Conservation (phyloP, 2,329 filamentous ascomycete species). For the Colletotrichum sp. region DNA sequence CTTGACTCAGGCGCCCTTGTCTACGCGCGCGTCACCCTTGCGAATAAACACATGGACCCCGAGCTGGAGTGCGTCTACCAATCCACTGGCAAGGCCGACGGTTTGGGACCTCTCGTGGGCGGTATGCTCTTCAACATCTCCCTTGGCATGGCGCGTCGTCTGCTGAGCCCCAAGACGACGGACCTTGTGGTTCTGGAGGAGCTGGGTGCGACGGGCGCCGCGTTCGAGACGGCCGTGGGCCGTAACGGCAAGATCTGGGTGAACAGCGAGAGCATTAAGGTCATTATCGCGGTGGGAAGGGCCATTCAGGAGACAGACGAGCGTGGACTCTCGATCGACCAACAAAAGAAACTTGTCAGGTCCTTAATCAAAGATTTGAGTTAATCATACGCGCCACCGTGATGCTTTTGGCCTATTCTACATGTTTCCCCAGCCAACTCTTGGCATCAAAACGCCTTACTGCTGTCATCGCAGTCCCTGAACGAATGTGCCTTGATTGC, state of each 20-base stretch:
- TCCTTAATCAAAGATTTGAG: conserved; percentile 66
- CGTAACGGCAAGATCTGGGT: conserved; percentile 95
- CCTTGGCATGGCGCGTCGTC: conserved; percentile 78
- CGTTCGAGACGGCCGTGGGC: conserved; percentile 93
- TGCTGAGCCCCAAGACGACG: conserved; percentile 70
- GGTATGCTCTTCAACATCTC: conserved; percentile 89
- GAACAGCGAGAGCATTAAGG: conserved; percentile 75
- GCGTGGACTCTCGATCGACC: conserved; percentile 64
- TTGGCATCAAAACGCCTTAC: conserved; percentile 8
- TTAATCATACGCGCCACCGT: conserved; percentile 32
- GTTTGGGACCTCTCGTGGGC: conserved; percentile 80
- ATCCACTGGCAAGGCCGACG: conserved; percentile 86
- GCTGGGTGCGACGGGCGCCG: conserved; percentile 75
- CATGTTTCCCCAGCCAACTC: conserved; percentile 5
- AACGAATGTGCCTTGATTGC: background rate
- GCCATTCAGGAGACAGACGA: conserved; percentile 82
- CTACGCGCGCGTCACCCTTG: conserved; percentile 83
- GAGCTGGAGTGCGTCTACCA: conserved; percentile 91
- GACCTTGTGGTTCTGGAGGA: conserved; percentile 79
- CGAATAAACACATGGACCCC: conserved; percentile 83
- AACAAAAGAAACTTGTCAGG: conserved; percentile 74
- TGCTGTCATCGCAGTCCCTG: background rate
- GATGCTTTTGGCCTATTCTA: conserved; percentile 18
- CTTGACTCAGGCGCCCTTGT: conserved; percentile 79
- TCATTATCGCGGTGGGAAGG: conserved; percentile 78